phyloP scores from a whole-genome alignment of 768 basidiomycete species.

The Auriscalpium vulgare region DNA sequence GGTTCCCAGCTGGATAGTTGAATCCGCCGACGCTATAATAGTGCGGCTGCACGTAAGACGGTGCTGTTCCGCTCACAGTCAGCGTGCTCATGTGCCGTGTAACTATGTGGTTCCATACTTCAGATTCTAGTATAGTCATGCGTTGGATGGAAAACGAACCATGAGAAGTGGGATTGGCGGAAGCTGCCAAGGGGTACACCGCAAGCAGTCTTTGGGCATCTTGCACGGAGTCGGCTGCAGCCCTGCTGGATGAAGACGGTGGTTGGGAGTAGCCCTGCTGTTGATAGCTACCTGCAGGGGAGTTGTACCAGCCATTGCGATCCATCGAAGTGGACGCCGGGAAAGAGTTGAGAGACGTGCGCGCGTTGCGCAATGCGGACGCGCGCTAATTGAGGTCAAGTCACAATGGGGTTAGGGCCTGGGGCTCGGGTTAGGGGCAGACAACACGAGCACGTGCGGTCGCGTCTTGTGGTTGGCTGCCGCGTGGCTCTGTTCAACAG shows the following conservation, averaged over 20 bases:
- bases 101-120: slow-evolving; percentile 32
- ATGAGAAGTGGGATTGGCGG: slow-evolving; percentile 70
- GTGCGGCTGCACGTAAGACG: slow-evolving; percentile 55
- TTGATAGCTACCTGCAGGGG: neutral
- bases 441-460: too few relatives aligned
- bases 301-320: slow-evolving; percentile 10
- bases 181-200: slow-evolving; percentile 59
- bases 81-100: slow-evolving; percentile 58
- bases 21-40: slow-evolving; percentile 31
- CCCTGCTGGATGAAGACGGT: slow-evolving; percentile 1
- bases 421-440: too few relatives aligned
- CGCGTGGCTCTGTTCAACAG: too few relatives aligned
- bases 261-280: slow-evolving; percentile 3
- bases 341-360: too few relatives aligned
- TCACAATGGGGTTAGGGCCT: too few relatives aligned
- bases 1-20: slow-evolving; percentile 26
- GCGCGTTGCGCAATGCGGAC: too few relatives aligned
- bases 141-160: slow-evolving; percentile 32
- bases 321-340: neutral
- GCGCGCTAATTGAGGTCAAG: too few relatives aligned
- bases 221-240: slow-evolving; percentile 44
- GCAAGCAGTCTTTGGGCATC: slow-evolving; percentile 61
- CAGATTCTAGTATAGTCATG: neutral
- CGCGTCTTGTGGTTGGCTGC: too few relatives aligned
- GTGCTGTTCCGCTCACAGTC: slow-evolving; percentile 48